Evolutionary conservation across 805 yeast genomes (phyloP).

Genomic region (Starmerella tilneyi): DNA sequence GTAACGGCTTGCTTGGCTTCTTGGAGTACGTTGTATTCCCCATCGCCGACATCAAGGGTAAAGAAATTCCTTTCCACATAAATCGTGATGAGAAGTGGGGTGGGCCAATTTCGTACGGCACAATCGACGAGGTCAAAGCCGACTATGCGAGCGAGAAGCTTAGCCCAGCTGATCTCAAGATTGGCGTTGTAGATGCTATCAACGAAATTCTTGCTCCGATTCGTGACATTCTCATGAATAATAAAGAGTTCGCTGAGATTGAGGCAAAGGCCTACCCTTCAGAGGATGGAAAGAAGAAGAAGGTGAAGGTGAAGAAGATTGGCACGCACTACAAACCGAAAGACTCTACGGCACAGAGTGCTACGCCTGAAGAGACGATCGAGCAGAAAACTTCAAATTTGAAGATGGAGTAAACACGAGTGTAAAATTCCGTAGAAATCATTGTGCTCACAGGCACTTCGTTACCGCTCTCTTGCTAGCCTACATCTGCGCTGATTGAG

Average conservation of each 20-base stretch:
- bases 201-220: conserved; percentile 75
- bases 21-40: conserved; percentile 78
- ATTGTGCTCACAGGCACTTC: neutral
- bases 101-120: conserved; percentile 68
- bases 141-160: conserved; percentile 67
- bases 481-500: neutral
- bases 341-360: conserved; percentile 8
- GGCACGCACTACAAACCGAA: conserved; percentile 55
- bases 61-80: conserved; percentile 53
- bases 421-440: neutral
- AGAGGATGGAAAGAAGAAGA: conserved; percentile 50
- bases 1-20: conserved; percentile 82
- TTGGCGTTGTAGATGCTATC: conserved; percentile 81
- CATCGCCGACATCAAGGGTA: conserved; percentile 58
- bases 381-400: conserved; percentile 23
- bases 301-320: conserved; percentile 60
- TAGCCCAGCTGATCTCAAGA: conserved; percentile 86
- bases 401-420: conserved; percentile 10
- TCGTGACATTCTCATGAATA: conserved; percentile 52
- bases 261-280: conserved; percentile 76
- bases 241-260: conserved; percentile 65
- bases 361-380: conserved; percentile 15
- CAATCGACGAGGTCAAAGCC: conserved; percentile 56
- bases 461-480: neutral
- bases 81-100: conserved; percentile 96